Base-by-base conservation (phyloP, 2,329 filamentous ascomycete genomes). In the Curvularia sp. region DNA sequence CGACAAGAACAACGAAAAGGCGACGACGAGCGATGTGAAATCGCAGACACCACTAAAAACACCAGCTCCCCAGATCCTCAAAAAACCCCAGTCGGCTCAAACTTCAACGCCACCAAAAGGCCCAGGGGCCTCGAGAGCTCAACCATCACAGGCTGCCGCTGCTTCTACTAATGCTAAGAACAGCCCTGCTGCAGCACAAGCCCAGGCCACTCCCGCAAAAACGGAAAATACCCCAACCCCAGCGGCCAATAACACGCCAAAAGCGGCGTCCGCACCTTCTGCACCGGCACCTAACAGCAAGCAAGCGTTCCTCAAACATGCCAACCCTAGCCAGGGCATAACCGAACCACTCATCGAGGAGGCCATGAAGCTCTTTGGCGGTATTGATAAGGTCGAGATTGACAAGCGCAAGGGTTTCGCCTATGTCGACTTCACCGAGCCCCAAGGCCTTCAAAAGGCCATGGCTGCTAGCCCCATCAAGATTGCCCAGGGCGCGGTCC, bases 321-420 rank as follows among this genome's bases (percentile, higher is more conserved):
- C 81, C 48, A 97, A 96, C 73, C 87, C 92, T 10, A 95, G 93
- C 0, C 94, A 97, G 73, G 94, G 94, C 13, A 91, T 97, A 47
- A 97, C 92, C 0, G 94, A 97, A 72, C 81, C 89, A 0, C 79
- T 93, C 0, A 86, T 98, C 1, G 88, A 89, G 68, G 85, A 89
- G 65, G 88, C 90, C 0, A 87, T 98, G 73, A 84, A 88, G 44
- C 77, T 80, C 0, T 96, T 92, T 67, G 94, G 94, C 1, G 77
- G 85, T 1, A 86, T 97, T 46, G 86, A 86, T 0, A 89, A 87
- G 64, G 91, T 97, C 18, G 94, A 97, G 69, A 94, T 98, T 53
- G 94, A 98, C 74, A 93, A 93, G 76, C 90, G 93, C 70, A 97
- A 97, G 76, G 93, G 93, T 0, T 96, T 97, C 70, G 94, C 93